Evolutionary conservation across 2,329 filamentous ascomycete species (phyloP).

Genomic region (Xylaria digitata): DNA sequence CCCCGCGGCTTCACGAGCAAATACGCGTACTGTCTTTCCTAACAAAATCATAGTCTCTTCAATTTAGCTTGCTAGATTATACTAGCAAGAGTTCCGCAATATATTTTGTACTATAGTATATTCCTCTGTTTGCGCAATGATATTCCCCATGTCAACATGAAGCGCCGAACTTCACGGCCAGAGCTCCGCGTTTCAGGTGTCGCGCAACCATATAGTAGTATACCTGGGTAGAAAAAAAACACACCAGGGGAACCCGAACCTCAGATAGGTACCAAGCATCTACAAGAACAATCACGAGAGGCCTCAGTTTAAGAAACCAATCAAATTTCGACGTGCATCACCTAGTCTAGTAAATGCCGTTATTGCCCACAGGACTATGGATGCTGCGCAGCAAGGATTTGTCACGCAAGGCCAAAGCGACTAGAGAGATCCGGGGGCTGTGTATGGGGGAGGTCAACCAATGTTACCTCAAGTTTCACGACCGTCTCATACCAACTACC

Average conservation of each 20-base stretch:
- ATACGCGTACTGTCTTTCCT: neutral
- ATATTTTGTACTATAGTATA: neutral
- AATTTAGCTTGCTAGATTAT: neutral
- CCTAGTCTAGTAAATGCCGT: neutral
- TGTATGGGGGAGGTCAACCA: neutral
- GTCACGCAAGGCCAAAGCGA: conserved; percentile 38
- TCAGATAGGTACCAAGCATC: conserved; percentile 14
- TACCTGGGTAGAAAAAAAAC: too few species aligned
- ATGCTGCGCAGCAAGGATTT: conserved; percentile 28
- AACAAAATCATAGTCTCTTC: neutral
- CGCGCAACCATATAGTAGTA: too few species aligned
- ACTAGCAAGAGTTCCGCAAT: conserved; percentile 6
- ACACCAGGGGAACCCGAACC: neutral
- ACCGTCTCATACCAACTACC: conserved; percentile 43
- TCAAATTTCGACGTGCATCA: neutral
- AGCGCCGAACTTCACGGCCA: conserved; percentile 21
- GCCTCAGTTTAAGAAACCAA: conserved; percentile 24
- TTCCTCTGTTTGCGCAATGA: conserved; percentile 2
- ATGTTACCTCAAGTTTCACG: conserved; percentile 43
- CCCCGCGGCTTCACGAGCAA: neutral
- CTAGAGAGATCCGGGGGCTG: conserved; percentile 15
- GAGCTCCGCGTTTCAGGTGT: conserved; percentile 35
- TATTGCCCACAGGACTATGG: neutral
- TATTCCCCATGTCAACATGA: conserved; percentile 23
- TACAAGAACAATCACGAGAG: conserved; percentile 8